Percentiles rank a stretch among this genome's conserved stretches.
Conservation (phyloP, 2,329 filamentous ascomycete genomes). For the Mariannaea sp. region DNA sequence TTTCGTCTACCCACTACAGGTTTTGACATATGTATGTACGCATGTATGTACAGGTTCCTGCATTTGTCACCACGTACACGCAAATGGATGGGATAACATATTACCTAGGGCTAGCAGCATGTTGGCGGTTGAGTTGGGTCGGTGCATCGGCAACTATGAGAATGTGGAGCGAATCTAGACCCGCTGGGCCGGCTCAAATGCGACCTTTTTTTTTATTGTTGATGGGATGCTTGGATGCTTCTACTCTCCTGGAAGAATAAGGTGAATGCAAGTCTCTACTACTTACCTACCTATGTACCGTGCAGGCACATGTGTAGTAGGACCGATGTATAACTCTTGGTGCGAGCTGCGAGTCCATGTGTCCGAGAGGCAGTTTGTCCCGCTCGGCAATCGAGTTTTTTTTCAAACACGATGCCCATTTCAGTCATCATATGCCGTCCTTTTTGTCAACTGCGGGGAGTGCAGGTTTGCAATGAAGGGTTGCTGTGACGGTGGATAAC, state of each 20-base stretch:
- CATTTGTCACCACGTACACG: too few relatives aligned
- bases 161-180: conserved; percentile 12
- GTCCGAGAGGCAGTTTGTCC: not conserved
- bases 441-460: conserved; percentile 1
- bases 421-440: not conserved
- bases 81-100: too few relatives aligned
- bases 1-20: too few relatives aligned
- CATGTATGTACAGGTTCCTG: too few relatives aligned
- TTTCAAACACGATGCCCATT: not conserved
- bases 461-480: not conserved
- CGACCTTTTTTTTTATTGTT: conserved; percentile 4
- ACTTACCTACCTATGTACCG: too few relatives aligned
- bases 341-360: not conserved
- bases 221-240: not conserved
- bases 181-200: conserved; percentile 18
- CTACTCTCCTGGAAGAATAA: not conserved
- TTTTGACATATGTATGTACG: too few relatives aligned
- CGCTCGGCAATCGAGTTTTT: conserved; percentile 8
- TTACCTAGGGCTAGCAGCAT: too few relatives aligned
- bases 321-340: not conserved
- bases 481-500: not conserved
- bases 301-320: too few relatives aligned
- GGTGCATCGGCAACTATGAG: not conserved
- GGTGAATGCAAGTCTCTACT: too few relatives aligned
- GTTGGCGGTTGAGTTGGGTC: conserved; percentile 19